Evolutionary conservation across 2,329 filamentous ascomycete species (phyloP), one percentile per base, ranked within the genome.

Genomic region (Trichoderma sp.): DNA sequence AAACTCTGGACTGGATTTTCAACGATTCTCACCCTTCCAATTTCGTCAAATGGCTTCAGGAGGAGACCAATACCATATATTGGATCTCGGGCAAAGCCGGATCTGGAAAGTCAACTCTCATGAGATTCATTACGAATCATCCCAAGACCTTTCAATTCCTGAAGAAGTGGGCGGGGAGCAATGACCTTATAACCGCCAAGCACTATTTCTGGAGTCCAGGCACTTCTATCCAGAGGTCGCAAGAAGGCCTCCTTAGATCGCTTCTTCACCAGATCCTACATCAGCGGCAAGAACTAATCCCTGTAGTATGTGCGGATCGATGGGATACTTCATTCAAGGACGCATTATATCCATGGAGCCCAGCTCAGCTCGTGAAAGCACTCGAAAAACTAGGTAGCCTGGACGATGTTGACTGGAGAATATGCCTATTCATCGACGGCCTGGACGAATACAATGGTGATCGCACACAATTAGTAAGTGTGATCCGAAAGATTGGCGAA

Each of bases 21-120:
- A n/a, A n/a, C n/a, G n/a, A n/a, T n/a, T n/a, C n/a, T n/a, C n/a
- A n/a, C n/a, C n/a, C n/a, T n/a, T n/a, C n/a, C n/a, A n/a, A n/a
- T n/a, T n/a, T n/a, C n/a, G n/a, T n/a, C n/a, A n/a, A n/a, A n/a
- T n/a, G n/a, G n/a, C n/a, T n/a, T n/a, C n/a, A n/a, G n/a, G n/a
- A n/a, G n/a, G n/a, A n/a, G n/a, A n/a, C n/a, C n/a, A n/a, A n/a
- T n/a, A n/a, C n/a, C n/a, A 60, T 76, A 3, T 77, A 74, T 32
- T 76, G 73, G 76, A 69, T 79, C 9, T 74, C 72, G 9, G 77
- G 76, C 1, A 78, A 81, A 48, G 75, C 80, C 7, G 73, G 73
- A 6, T 73, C 71, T 4, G 81, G 81, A 5, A 83, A 82, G 70
- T 81, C 79, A 3, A 81, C 80, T 4, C 71, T 81, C 13, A 80